Evolutionary conservation across 164 flowering plant genomes (phyloP).

Genomic region (Umbilicus rupestris): DNA sequence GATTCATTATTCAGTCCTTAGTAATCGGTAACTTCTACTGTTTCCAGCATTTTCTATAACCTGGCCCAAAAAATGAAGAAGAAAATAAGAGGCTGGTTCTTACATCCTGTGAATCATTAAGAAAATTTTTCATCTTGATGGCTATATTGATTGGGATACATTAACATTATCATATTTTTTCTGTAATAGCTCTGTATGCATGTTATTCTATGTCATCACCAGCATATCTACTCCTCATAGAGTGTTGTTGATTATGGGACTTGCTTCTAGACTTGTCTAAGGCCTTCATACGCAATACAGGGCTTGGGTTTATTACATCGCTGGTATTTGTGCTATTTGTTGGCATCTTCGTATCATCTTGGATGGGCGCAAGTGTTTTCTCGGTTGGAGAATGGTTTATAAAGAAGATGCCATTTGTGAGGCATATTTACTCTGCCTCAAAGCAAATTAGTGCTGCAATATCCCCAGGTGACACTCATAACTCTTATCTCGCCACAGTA

Average conservation of each 20-base stretch:
- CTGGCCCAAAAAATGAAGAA: background rate
- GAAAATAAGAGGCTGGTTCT: background rate
- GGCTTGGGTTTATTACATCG: conserved; percentile 45
- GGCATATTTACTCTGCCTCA: conserved; percentile 44
- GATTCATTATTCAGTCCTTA: background rate
- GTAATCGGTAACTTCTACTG: no score
- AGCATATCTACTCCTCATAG: no score
- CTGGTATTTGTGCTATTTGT: conserved; percentile 30
- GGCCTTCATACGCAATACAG: conserved; percentile 10
- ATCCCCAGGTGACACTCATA: conserved; percentile 33
- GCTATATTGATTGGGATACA: background rate
- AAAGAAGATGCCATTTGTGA: conserved; percentile 44
- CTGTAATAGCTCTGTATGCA: background rate
- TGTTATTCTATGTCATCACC: no score
- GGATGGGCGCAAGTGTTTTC: conserved; percentile 47
- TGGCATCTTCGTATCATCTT: conserved; percentile 51
- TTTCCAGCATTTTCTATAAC: background rate
- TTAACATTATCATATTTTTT: background rate
- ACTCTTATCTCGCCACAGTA: background rate
- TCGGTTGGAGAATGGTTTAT: conserved; percentile 51
- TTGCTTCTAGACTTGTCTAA: background rate
- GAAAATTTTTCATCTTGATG: background rate
- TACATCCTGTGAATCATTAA: no score
- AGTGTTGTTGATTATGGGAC: background rate
- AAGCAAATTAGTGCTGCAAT: conserved; percentile 54